phyloP scores from a whole-genome alignment of 2,329 filamentous ascomycete genomes.

The Colletotrichum paranaense region DNA sequence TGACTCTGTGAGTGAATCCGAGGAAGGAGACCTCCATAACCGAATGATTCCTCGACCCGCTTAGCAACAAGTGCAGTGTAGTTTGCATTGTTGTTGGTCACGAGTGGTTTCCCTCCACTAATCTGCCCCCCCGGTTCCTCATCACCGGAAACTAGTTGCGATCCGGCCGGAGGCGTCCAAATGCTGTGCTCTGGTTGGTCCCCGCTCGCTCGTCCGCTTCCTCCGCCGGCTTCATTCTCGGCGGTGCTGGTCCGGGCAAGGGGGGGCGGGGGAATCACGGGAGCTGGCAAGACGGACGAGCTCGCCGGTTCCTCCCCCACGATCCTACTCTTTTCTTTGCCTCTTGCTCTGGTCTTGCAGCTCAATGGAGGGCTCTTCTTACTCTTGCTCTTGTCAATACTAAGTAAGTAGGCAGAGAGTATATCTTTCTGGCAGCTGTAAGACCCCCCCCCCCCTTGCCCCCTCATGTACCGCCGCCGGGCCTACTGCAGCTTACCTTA shows the following conservation, averaged over 20 bases:
- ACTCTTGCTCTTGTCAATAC: background rate
- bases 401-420: background rate
- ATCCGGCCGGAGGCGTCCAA: constrained; percentile 19
- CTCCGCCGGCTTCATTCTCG: constrained; percentile 12
- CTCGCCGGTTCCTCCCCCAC: background rate
- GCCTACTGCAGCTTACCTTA: background rate
- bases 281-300: background rate
- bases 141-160: constrained; percentile 1
- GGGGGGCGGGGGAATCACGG: background rate
- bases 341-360: background rate
- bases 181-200: constrained; percentile 9
- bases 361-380: background rate
- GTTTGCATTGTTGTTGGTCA: background rate
- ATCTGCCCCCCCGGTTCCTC: background rate
- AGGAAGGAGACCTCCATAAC: no score
- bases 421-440: background rate
- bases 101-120: background rate
- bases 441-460: no score
- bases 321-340: background rate
- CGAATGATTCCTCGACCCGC: no score
- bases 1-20: no score
- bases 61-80: background rate
- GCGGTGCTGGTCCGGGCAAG: constrained; percentile 4
- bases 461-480: no score
- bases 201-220: background rate